Evolutionary conservation across 169 alveolate genomes (phyloP).

Genomic region (Plasmodium blacklocki): DNA sequence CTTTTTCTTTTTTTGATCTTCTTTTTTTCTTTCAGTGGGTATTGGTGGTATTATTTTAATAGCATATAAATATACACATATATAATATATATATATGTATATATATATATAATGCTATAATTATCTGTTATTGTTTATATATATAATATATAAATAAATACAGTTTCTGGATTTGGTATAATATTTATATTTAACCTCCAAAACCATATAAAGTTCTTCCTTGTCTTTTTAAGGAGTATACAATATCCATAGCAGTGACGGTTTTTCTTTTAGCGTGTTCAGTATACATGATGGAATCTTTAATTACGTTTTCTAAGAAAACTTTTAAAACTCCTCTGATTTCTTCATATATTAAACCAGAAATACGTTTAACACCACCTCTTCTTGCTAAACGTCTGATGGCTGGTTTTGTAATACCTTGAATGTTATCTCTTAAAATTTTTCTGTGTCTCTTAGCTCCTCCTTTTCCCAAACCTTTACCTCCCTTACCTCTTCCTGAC

Average conservation of each 20-base stretch:
- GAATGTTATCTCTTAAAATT: slow-evolving; percentile 97
- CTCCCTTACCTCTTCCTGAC: slow-evolving; percentile 99
- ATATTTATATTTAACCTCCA: slow-evolving; percentile 94
- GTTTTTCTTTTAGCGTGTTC: slow-evolving; percentile 99
- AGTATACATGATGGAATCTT: slow-evolving; percentile 99
- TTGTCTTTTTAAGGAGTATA: slow-evolving; percentile 99
- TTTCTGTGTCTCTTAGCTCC: slow-evolving; percentile 99
- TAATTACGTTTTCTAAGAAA: slow-evolving; percentile 98
- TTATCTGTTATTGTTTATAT: no score
- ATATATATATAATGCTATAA: no score
- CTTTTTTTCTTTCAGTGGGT: neutral
- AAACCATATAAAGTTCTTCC: slow-evolving; percentile 99
- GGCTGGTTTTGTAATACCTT: slow-evolving; percentile 99
- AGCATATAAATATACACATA: no score
- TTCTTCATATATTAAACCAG: slow-evolving; percentile 99
- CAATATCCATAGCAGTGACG: slow-evolving; percentile 99
- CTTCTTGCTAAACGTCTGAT: slow-evolving; percentile 99
- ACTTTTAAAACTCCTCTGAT: slow-evolving; percentile 98
- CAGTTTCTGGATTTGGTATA: neutral
- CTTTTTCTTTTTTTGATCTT: neutral
- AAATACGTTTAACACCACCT: slow-evolving; percentile 99
- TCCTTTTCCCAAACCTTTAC: slow-evolving; percentile 99
- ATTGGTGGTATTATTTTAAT: no score
- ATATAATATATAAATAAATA: neutral
- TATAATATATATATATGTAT: no score